phyloP scores from a whole-genome alignment of 768 basidiomycete species.

The Russula sp. region DNA sequence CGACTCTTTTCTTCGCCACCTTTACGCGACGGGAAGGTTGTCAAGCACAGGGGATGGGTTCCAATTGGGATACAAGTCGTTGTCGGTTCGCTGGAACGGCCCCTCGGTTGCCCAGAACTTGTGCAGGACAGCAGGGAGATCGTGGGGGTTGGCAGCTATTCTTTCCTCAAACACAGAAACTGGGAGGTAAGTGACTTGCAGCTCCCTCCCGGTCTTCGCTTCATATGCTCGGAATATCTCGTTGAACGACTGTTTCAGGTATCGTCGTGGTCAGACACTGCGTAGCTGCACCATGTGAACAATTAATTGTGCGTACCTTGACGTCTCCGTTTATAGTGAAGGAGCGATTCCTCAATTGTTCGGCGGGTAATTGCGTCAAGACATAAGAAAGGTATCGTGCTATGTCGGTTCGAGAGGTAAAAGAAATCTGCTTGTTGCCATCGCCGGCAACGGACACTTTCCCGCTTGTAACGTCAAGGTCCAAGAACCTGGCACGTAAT shows the following conservation, averaged over 20 bases:
- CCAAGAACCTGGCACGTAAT: neutral
- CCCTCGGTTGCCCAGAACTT: slow-evolving; percentile 18
- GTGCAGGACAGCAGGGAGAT: slow-evolving; percentile 13
- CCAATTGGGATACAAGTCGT: slow-evolving; percentile 22
- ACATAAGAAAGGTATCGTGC: slow-evolving; percentile 22
- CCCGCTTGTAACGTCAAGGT: slow-evolving; percentile 15
- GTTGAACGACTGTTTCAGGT: slow-evolving; percentile 18
- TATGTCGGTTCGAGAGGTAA: slow-evolving; percentile 21
- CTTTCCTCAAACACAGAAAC: slow-evolving; percentile 13
- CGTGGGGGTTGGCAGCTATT: slow-evolving; percentile 16
- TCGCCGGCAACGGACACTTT: slow-evolving; percentile 20
- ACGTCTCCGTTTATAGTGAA: slow-evolving; percentile 12
- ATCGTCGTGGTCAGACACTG: neutral
- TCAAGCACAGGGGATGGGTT: slow-evolving; percentile 22
- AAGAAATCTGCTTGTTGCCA: slow-evolving; percentile 23
- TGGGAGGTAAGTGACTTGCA: slow-evolving; percentile 21
- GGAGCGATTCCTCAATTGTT: slow-evolving; percentile 10
- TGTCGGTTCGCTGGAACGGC: slow-evolving; percentile 11
- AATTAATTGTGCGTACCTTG: slow-evolving; percentile 8
- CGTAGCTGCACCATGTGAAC: neutral
- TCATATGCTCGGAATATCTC: slow-evolving; percentile 23
- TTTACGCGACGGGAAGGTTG: slow-evolving; percentile 6
- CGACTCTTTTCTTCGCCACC: neutral
- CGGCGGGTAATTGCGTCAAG: slow-evolving; percentile 18
- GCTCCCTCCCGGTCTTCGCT: slow-evolving; percentile 22